Conservation (phyloP, 805 yeast genomes). For the Brettanomyces nanus region DNA sequence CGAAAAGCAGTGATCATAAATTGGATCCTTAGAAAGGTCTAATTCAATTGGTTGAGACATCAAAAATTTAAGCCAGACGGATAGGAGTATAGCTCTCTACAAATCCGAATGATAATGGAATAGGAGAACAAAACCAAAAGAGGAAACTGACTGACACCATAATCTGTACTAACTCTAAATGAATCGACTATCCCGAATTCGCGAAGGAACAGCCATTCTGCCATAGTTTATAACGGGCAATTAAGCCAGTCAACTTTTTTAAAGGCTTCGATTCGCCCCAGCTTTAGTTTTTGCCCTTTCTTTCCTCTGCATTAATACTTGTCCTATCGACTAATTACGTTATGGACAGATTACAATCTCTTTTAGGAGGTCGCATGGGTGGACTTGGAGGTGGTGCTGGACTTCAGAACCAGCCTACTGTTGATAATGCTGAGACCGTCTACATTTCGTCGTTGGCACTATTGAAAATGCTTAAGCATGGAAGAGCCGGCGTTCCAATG, state of each 20-base stretch:
- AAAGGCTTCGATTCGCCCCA: too few species aligned
- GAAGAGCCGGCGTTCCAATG: constrained; percentile 82
- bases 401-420: constrained; percentile 61
- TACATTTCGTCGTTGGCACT: constrained; percentile 93
- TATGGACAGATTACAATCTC: constrained; percentile 27
- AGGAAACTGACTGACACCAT: too few species aligned
- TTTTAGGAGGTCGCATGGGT: constrained; percentile 26
- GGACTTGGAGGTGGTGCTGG: constrained; percentile 23
- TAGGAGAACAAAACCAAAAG: background rate
- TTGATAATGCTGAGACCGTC: constrained; percentile 94
- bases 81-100: constrained; percentile 33
- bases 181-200: too few species aligned
- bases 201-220: too few species aligned
- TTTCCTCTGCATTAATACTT: background rate
- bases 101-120: constrained; percentile 5
- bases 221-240: too few species aligned
- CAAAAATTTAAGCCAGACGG: too few species aligned
- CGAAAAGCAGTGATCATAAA: constrained; percentile 86
- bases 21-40: constrained; percentile 72
- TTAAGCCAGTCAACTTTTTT: too few species aligned
- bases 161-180: too few species aligned
- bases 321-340: background rate
- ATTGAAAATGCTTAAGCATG: constrained; percentile 94
- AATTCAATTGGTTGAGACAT: too few species aligned
- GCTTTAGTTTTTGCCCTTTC: background rate